Percentiles rank a stretch among this genome's conserved stretches.
Conservation (phyloP, 306 rosid species). For the Potentilla sterilis region DNA sequence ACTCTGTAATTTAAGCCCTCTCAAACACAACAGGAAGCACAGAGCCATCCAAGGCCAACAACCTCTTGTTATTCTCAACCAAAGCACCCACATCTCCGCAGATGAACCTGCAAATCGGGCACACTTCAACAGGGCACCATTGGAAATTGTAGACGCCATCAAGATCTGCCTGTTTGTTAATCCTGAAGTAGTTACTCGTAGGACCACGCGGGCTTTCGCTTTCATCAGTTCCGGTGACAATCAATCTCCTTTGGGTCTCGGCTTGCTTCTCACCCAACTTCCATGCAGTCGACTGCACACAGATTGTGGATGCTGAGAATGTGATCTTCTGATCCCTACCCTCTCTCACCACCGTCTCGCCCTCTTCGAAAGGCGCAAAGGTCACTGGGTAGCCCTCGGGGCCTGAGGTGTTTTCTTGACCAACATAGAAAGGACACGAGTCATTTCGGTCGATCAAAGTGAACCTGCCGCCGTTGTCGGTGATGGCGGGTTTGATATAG, state of each 20-base stretch:
- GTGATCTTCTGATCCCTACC: constrained; percentile 36
- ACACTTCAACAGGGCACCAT: constrained; percentile 58
- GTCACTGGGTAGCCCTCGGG: constrained; percentile 25
- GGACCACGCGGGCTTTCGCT: neutral
- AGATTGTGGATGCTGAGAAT: constrained; percentile 29
- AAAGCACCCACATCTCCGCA: constrained; percentile 43
- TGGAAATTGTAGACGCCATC: constrained; percentile 29
- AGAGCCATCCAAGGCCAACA: constrained; percentile 51
- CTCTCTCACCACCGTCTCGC: constrained; percentile 31
- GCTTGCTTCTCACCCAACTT: constrained; percentile 23
- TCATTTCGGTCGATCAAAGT: constrained; percentile 34
- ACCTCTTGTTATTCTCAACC: constrained; percentile 43
- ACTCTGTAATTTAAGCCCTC: constrained; percentile 13
- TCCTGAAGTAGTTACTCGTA: constrained; percentile 27
- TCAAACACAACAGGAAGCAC: constrained; percentile 35
- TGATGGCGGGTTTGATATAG: constrained; percentile 58
- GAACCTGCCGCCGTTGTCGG: constrained; percentile 51
- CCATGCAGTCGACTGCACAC: constrained; percentile 43
- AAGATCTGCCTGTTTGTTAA: neutral
- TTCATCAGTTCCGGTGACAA: neutral
- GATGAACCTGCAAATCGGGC: constrained; percentile 36
- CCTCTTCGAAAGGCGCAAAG: constrained; percentile 40
- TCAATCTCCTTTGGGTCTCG: constrained; percentile 38
- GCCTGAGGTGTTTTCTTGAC: constrained; percentile 39
- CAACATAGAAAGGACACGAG: constrained; percentile 44